phyloP scores from a whole-genome alignment of 1,284 basidiomycete species.

The Cystobasidium sp. region DNA sequence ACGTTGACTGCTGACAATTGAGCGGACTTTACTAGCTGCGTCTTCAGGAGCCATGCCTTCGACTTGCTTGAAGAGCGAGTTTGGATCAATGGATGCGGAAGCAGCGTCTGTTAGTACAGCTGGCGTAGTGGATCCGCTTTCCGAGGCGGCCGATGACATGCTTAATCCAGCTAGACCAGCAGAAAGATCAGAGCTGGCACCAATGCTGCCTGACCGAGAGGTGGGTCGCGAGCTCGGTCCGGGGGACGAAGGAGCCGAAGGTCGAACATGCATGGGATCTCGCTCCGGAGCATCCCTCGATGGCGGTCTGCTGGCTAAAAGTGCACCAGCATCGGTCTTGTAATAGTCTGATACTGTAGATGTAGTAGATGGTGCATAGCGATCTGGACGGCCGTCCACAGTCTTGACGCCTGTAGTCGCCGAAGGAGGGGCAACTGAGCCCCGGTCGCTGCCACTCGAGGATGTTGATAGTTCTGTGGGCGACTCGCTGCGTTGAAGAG shows the following conservation, averaged over 20 bases:
- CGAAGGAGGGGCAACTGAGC: conserved; percentile 1
- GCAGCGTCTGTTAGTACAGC: background rate
- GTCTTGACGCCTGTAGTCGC: background rate
- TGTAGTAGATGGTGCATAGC: conserved; percentile 15
- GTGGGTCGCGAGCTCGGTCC: conserved; percentile 11
- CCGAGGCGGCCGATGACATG: background rate
- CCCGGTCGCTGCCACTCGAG: conserved; percentile 34
- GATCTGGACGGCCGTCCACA: background rate
- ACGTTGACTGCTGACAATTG: conserved; percentile 27
- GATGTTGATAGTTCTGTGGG: conserved; percentile 35
- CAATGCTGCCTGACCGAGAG: background rate
- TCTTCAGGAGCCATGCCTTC: conserved; percentile 29
- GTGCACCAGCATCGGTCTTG: conserved; percentile 26
- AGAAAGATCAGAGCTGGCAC: background rate
- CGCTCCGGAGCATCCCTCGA: conserved; percentile 42
- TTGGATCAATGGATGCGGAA: conserved; percentile 17
- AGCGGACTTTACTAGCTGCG: conserved; percentile 30
- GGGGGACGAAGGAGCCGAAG: conserved; percentile 37
- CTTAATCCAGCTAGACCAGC: conserved; percentile 10
- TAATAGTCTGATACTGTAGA: conserved; percentile 23
- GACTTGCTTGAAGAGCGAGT: conserved; percentile 36
- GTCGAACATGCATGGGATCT: conserved; percentile 40
- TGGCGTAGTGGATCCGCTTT: background rate
- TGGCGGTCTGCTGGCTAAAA: conserved; percentile 37
- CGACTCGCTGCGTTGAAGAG: conserved; percentile 47